Evolutionary conservation across 805 yeast genomes (phyloP).

Genomic region (Candida rishiriensis): DNA sequence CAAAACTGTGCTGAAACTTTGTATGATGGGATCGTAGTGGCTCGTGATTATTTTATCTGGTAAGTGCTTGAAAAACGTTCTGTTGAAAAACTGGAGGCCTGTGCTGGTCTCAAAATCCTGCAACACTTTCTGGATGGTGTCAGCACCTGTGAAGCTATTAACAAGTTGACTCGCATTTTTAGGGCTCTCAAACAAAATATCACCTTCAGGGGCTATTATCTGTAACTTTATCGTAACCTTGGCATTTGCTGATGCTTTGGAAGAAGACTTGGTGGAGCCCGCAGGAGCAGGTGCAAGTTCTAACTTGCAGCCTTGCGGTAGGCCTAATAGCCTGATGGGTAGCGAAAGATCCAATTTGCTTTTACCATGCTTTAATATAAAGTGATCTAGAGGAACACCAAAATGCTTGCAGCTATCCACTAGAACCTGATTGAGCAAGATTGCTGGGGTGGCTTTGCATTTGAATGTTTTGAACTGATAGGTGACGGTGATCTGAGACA

Average conservation of each 20-base stretch:
- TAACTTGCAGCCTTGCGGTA: constrained; percentile 43
- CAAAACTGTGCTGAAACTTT: constrained; percentile 21
- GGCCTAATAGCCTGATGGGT: constrained; percentile 39
- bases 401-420: constrained; percentile 34
- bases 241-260: not conserved
- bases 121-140: constrained; percentile 12
- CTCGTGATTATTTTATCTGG: constrained; percentile 1
- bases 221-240: constrained; percentile 22
- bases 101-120: constrained; percentile 10
- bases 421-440: constrained; percentile 34
- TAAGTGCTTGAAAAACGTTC: constrained; percentile 1
- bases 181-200: constrained; percentile 9
- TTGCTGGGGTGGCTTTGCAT: constrained; percentile 32
- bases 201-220: constrained; percentile 15
- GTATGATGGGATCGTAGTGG: constrained; percentile 18
- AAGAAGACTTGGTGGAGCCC: not conserved
- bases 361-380: constrained; percentile 26
- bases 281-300: constrained; percentile 16
- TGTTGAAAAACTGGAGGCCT: constrained; percentile 6
- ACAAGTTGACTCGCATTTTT: constrained; percentile 9
- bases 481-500: constrained; percentile 35
- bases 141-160: constrained; percentile 7
- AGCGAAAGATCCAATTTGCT: constrained; percentile 32
- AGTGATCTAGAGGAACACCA: constrained; percentile 22
- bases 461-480: constrained; percentile 33